These are phyloP conservation scores for Talaromyces sp. DNA, from an alignment of 2,329 filamentous ascomycete genomes.

Conservation along the genomic window DNA sequence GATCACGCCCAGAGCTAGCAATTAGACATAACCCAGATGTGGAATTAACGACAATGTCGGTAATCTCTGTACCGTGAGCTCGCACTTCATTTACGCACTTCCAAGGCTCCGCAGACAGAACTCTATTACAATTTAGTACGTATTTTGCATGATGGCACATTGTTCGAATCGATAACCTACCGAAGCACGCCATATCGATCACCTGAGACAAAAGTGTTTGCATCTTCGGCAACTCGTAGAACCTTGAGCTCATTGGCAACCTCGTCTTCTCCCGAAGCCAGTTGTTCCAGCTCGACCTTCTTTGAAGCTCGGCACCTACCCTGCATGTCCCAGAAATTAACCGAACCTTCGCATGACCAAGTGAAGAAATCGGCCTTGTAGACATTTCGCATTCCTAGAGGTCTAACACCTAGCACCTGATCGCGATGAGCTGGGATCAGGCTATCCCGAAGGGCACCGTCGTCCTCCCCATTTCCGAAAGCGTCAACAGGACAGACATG, in stretches of 20 bases:
- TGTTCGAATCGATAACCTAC: constrained; percentile 27
- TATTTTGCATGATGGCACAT: neutral
- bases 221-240: constrained; percentile 55
- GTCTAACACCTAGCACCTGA: constrained; percentile 64
- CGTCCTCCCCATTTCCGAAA: constrained; percentile 26
- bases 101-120: constrained; percentile 48
- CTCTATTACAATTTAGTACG: constrained; percentile 27
- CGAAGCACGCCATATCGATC: constrained; percentile 79
- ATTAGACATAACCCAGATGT: constrained; percentile 59
- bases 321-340: constrained; percentile 76
- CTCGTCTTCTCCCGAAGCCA: constrained; percentile 40
- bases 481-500: constrained; percentile 52
- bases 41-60: constrained; percentile 70
- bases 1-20: constrained; percentile 79
- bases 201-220: constrained; percentile 68
- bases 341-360: constrained; percentile 75
- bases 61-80: constrained; percentile 80
- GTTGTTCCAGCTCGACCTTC: constrained; percentile 64
- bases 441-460: constrained; percentile 25
- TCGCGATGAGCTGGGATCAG: constrained; percentile 54
- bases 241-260: constrained; percentile 53
- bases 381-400: constrained; percentile 56
- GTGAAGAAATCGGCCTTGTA: constrained; percentile 73
- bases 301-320: constrained; percentile 63
- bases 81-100: constrained; percentile 66